Conservation (phyloP, 225 moss, liverwort and hornwort genomes). For the Marchantia paleacea region DNA sequence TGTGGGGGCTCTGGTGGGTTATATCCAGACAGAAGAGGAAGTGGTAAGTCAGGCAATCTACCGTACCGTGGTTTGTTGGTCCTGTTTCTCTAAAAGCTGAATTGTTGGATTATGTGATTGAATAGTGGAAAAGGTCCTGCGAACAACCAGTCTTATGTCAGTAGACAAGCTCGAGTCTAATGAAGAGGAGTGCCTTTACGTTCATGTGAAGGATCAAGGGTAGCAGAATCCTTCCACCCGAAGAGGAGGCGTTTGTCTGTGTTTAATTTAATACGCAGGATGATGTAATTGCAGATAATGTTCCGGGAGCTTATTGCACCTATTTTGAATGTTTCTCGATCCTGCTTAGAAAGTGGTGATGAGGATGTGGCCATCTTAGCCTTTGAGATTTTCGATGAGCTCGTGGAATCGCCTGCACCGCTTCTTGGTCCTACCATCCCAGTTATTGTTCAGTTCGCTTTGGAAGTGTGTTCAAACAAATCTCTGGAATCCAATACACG, state of each 20-base stretch:
- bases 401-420: conserved; percentile 96
- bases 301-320: conserved; percentile 93
- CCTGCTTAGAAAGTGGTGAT: conserved; percentile 89
- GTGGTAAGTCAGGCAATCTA: conserved; percentile 56
- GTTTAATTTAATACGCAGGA: too few species aligned
- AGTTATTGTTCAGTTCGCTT: conserved; percentile 90
- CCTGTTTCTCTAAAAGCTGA: not conserved
- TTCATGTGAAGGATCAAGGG: too few species aligned
- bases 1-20: conserved; percentile 96
- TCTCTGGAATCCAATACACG: conserved; percentile 86
- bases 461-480: conserved; percentile 98
- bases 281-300: conserved; percentile 60
- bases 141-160: too few species aligned
- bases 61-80: not conserved
- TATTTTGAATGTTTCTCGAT: conserved; percentile 84
- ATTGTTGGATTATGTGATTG: too few species aligned
- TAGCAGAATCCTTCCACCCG: too few species aligned
- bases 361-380: conserved; percentile 96
- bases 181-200: too few species aligned
- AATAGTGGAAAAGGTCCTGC: too few species aligned
- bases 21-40: conserved; percentile 99
- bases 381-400: conserved; percentile 97
- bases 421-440: conserved; percentile 90
- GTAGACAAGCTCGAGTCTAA: too few species aligned
- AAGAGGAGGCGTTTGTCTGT: too few species aligned